These are phyloP conservation scores for Penicillium coprophilum DNA, from an alignment of 495 filamentous ascomycete species.

Conservation along the genomic window DNA sequence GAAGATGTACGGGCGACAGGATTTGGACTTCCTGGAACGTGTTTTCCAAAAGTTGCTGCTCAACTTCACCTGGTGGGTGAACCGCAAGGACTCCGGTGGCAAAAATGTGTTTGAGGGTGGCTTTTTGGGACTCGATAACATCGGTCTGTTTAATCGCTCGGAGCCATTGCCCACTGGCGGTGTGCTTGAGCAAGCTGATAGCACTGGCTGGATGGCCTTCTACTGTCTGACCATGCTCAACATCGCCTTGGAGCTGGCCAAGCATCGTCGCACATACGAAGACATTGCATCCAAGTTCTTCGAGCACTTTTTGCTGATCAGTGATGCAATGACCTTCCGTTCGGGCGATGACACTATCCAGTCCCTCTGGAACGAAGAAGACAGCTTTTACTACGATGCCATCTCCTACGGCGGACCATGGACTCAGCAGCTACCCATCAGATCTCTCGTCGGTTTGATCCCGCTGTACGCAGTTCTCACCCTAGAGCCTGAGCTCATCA, in stretches of 20 bases:
- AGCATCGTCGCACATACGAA: slow-evolving; percentile 94
- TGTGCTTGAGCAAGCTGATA: slow-evolving; percentile 92
- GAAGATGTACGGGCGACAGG: slow-evolving; percentile 92
- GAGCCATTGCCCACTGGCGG: slow-evolving; percentile 93
- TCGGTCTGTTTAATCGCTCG: slow-evolving; percentile 96
- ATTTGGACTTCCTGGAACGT: slow-evolving; percentile 91
- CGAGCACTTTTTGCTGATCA: slow-evolving; percentile 96
- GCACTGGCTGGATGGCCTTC: slow-evolving; percentile 98
- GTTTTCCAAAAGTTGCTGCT: slow-evolving; percentile 95
- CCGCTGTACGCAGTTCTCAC: slow-evolving; percentile 90
- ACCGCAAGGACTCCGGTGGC: slow-evolving; percentile 88
- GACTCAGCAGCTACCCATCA: slow-evolving; percentile 86
- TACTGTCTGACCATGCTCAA: slow-evolving; percentile 96
- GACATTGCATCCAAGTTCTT: slow-evolving; percentile 99
- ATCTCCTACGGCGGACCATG: slow-evolving; percentile 93
- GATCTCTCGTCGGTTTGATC: slow-evolving; percentile 89
- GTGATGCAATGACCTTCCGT: slow-evolving; percentile 94
- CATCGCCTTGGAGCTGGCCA: slow-evolving; percentile 89
- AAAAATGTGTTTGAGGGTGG: slow-evolving; percentile 98
- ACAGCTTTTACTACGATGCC: slow-evolving; percentile 96
- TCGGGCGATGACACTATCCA: slow-evolving; percentile 68
- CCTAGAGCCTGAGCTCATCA: slow-evolving; percentile 88
- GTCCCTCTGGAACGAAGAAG: slow-evolving; percentile 92
- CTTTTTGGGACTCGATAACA: slow-evolving; percentile 95
- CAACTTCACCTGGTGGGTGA: slow-evolving; percentile 99